Percentiles rank a stretch among this genome's conserved stretches.
Evolutionary conservation across 306 rosid genomes (phyloP).

Genomic region (Lagenaria siceraria): DNA sequence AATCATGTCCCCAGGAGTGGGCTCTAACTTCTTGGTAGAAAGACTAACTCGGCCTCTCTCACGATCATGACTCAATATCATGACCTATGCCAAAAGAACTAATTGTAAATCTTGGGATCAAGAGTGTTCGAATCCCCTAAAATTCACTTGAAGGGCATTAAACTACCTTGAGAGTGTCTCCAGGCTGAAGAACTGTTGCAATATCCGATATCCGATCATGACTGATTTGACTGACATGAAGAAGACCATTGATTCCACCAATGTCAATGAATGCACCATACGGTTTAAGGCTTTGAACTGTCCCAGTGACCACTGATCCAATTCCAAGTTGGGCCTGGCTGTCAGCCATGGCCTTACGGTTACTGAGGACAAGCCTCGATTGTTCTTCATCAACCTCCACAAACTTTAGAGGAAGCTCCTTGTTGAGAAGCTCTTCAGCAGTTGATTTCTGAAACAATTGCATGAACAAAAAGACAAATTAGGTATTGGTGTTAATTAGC

Average conservation of each 20-base stretch:
- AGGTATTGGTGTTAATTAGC: neutral
- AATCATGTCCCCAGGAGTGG: constrained; percentile 98
- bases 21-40: constrained; percentile 94
- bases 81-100: constrained; percentile 36
- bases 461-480: neutral
- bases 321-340: constrained; percentile 94
- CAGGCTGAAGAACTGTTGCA: constrained; percentile 85
- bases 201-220: constrained; percentile 88
- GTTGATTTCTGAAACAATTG: constrained; percentile 37
- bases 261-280: constrained; percentile 94
- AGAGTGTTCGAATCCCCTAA: neutral
- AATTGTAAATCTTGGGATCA: neutral
- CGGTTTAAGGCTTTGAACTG: constrained; percentile 88
- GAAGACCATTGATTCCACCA: constrained; percentile 97
- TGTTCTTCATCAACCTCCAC: constrained; percentile 97
- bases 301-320: constrained; percentile 88
- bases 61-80: constrained; percentile 96
- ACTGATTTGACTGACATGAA: constrained; percentile 98
- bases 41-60: constrained; percentile 95
- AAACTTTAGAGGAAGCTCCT: constrained; percentile 85
- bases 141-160: neutral
- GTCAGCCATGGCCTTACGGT: constrained; percentile 94
- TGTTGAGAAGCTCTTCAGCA: constrained; percentile 80
- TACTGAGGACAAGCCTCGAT: constrained; percentile 79
- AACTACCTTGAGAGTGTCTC: constrained; percentile 81